Evolutionary conservation across 164 flowering plant genomes (phyloP).

Genomic region (Stephania japonica): DNA sequence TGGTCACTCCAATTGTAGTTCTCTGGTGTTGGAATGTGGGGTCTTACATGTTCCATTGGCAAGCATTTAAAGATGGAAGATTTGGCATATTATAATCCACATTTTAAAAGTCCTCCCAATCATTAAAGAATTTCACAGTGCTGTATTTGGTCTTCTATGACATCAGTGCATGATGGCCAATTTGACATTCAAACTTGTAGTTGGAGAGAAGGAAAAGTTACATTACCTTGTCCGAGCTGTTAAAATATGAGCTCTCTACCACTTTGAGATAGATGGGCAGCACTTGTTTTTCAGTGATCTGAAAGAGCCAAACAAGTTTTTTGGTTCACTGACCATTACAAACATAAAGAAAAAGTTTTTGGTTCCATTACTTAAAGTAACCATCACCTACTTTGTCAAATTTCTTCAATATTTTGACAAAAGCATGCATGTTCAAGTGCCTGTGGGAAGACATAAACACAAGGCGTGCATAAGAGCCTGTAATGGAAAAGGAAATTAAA

Average conservation of each 20-base stretch:
- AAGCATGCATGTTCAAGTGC: conserved; percentile 96
- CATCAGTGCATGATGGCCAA: neutral
- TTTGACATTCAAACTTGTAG: neutral
- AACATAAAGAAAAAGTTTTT: neutral
- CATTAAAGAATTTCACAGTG: neutral
- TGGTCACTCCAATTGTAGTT: conserved; percentile 20
- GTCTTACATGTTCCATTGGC: conserved; percentile 5
- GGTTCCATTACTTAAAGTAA: neutral
- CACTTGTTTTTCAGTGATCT: conserved; percentile 82
- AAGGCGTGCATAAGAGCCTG: neutral
- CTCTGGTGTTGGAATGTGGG: conserved; percentile 26
- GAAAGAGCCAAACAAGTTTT: conserved; percentile 18
- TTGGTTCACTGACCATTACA: neutral
- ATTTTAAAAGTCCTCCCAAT: neutral
- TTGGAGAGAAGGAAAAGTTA: neutral
- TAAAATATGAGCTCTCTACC: conserved; percentile 92
- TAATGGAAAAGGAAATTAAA: too few species aligned
- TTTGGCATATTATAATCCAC: neutral
- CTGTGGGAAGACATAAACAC: conserved; percentile 30
- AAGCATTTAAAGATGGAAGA: neutral
- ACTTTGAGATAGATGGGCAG: conserved; percentile 83
- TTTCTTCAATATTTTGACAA: conserved; percentile 88
- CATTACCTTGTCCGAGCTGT: conserved; percentile 85
- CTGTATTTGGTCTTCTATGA: neutral
- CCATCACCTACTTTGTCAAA: conserved; percentile 69